Percentiles rank a stretch among this genome's conserved stretches.
Evolutionary conservation across 1,284 basidiomycete genomes (phyloP).

Genomic region (Microbotryum intermedium): DNA sequence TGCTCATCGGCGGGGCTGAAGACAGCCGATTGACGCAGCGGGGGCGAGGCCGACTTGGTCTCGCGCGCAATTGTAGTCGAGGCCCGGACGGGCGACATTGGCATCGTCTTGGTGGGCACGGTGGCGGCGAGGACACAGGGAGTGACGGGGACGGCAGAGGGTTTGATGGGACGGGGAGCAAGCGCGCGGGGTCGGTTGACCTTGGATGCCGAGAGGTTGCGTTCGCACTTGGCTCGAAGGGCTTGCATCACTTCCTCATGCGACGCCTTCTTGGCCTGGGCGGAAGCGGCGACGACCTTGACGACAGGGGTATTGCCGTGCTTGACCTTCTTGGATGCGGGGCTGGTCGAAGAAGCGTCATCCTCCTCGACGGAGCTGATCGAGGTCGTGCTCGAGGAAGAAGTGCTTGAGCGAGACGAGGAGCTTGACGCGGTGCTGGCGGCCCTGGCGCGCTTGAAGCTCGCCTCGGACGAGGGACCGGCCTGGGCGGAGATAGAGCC

Average conservation of each 20-base stretch:
- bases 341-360: background rate
- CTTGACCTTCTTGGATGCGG: constrained; percentile 8
- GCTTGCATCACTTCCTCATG: constrained; percentile 25
- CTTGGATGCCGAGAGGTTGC: constrained; percentile 4
- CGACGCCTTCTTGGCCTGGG: background rate
- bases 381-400: background rate
- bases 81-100: too few species aligned
- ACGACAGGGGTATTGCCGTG: background rate
- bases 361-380: background rate
- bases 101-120: too few species aligned
- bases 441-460: constrained; percentile 4
- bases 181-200: too few species aligned
- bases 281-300: background rate
- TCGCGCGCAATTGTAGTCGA: too few species aligned
- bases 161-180: too few species aligned
- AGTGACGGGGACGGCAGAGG: too few species aligned
- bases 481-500: too few species aligned
- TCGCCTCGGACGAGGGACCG: background rate
- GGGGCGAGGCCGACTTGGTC: too few species aligned
- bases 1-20: too few species aligned
- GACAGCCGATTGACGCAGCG: too few species aligned
- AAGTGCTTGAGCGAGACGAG: background rate
- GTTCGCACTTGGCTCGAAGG: constrained; percentile 19
- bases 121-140: too few species aligned
- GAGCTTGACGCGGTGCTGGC: constrained; percentile 7